A percentile compares a stretch with the other conserved stretches of the same genome.
Evolutionary conservation across 441 rosid species (phyloP).

Genomic region (Theobroma grandiflorum): DNA sequence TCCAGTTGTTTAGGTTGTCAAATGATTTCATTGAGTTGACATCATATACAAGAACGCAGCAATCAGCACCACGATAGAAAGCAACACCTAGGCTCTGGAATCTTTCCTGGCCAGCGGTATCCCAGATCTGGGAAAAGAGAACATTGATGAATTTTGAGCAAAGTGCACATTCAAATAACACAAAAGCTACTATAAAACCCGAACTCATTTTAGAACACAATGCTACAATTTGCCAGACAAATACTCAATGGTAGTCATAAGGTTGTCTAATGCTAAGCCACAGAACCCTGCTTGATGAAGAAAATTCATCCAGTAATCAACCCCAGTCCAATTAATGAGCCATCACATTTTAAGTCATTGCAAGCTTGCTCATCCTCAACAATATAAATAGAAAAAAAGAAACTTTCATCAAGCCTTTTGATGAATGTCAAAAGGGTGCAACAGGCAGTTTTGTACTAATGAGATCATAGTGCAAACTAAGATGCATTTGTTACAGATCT

Average conservation of each 20-base stretch:
- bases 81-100: slow-evolving; percentile 89
- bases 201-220: neutral
- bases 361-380: neutral
- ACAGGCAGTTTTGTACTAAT: neutral
- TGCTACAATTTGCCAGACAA: neutral
- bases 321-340: neutral
- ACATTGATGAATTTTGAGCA: neutral
- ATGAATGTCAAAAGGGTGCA: neutral
- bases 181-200: neutral
- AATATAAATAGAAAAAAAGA: neutral
- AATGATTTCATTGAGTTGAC: slow-evolving; percentile 80
- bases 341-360: neutral
- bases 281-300: neutral
- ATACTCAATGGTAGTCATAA: neutral
- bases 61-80: slow-evolving; percentile 82
- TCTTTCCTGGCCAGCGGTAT: slow-evolving; percentile 89
- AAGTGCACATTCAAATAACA: neutral
- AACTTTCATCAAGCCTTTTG: neutral
- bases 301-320: neutral
- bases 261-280: neutral
- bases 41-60: slow-evolving; percentile 85
- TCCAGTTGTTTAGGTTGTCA: slow-evolving; percentile 82
- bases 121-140: slow-evolving; percentile 64
- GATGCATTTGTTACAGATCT: neutral
- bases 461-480: slow-evolving; percentile 14